A percentile compares a stretch with the other conserved stretches of the same genome.
phyloP scores from a whole-genome alignment of 2,329 filamentous ascomycete species.

The Cladosporium sp. region DNA sequence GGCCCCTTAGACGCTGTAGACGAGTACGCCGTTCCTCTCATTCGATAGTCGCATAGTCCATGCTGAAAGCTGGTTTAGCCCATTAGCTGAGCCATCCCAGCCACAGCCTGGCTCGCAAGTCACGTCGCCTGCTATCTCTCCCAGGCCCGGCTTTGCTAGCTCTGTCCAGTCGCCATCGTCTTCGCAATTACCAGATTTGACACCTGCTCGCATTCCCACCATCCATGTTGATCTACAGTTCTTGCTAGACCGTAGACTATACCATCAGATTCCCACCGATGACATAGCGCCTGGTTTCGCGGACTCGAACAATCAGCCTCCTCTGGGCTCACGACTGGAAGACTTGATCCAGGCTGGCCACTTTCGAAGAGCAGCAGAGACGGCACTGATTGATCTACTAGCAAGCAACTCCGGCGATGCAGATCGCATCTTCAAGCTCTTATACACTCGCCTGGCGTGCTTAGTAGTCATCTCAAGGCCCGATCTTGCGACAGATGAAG shows the following conservation, averaged over 20 bases:
- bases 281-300: constrained; percentile 63
- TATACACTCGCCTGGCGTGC: constrained; percentile 78
- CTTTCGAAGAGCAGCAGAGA: constrained; percentile 61
- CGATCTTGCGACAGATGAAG: constrained; percentile 55
- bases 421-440: constrained; percentile 65
- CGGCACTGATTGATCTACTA: constrained; percentile 39
- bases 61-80: constrained; percentile 24
- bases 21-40: constrained; percentile 56
- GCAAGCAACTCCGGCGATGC: constrained; percentile 52
- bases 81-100: constrained; percentile 17
- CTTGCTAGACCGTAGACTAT: constrained; percentile 74
- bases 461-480: constrained; percentile 71
- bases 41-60: background rate
- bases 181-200: constrained; percentile 18
- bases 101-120: constrained; percentile 17
- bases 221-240: constrained; percentile 69
- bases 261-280: constrained; percentile 70
- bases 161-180: constrained; percentile 6
- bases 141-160: constrained; percentile 6
- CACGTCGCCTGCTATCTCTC: constrained; percentile 22
- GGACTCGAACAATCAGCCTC: constrained; percentile 60
- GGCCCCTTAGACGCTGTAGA: constrained; percentile 68
- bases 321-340: constrained; percentile 60
- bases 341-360: constrained; percentile 68
- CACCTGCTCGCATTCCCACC: constrained; percentile 4